These are phyloP conservation scores for Phytophthora foliorum DNA, from an alignment of 352 stramenopile species.

Conservation along the genomic window DNA sequence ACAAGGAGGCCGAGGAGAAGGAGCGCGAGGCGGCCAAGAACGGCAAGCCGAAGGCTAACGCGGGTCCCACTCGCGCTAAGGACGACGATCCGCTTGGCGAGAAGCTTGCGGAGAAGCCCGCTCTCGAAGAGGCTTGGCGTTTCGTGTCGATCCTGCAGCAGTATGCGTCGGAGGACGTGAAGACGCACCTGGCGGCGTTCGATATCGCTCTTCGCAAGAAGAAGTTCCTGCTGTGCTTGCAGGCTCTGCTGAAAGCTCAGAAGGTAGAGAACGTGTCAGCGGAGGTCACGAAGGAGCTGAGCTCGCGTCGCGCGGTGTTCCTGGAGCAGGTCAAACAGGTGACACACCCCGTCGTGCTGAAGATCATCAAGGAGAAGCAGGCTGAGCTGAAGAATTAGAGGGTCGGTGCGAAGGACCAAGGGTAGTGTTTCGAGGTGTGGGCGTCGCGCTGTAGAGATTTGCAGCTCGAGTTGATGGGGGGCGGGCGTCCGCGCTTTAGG, in stretches of 20 bases:
- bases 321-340: constrained; percentile 61
- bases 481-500: constrained; percentile 20
- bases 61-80: constrained; percentile 52
- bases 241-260: constrained; percentile 75
- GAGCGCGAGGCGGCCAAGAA: constrained; percentile 73
- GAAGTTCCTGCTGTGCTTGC: constrained; percentile 79
- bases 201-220: constrained; percentile 82
- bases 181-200: constrained; percentile 80
- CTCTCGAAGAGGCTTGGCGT: constrained; percentile 82
- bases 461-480: constrained; percentile 8
- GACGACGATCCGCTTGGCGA: constrained; percentile 82
- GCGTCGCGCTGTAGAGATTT: constrained; percentile 17
- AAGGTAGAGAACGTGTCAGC: constrained; percentile 41
- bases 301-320: constrained; percentile 49
- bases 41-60: constrained; percentile 79
- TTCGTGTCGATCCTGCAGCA: constrained; percentile 80
- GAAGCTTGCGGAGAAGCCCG: constrained; percentile 70
- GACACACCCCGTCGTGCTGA: constrained; percentile 65
- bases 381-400: constrained; percentile 64
- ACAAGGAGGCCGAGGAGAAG: constrained; percentile 84
- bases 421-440: constrained; percentile 26
- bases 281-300: constrained; percentile 48
- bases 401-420: constrained; percentile 4
- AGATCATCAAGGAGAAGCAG: constrained; percentile 75
- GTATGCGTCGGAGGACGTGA: constrained; percentile 61